Percentiles rank a stretch among this genome's conserved stretches.
phyloP scores from a whole-genome alignment of 768 basidiomycete species.

The Pleurotus pulmonarius region DNA sequence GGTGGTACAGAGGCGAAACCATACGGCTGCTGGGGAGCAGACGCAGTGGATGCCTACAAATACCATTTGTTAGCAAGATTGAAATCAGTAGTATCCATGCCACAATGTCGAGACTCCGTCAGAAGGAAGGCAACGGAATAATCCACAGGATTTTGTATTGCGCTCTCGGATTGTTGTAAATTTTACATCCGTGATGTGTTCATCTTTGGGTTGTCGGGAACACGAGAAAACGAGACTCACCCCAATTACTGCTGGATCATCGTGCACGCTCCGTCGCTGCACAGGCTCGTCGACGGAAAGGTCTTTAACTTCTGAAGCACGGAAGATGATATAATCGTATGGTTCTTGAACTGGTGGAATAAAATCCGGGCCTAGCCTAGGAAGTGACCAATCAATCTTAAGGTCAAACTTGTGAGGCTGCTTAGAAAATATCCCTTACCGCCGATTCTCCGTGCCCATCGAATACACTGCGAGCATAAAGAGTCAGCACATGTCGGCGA shows the following conservation, averaged over 20 bases:
- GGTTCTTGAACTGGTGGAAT: constrained; percentile 82
- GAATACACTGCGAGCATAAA: constrained; percentile 56
- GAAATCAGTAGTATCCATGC: constrained; percentile 3
- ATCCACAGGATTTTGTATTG: constrained; percentile 7
- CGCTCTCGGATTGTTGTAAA: constrained; percentile 8
- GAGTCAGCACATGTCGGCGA: not conserved
- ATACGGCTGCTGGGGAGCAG: constrained; percentile 24
- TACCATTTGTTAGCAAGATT: not conserved
- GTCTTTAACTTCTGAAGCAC: constrained; percentile 86
- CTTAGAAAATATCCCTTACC: constrained; percentile 40
- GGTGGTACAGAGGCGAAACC: constrained; percentile 20
- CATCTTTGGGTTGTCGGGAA: constrained; percentile 7
- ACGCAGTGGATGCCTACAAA: not conserved
- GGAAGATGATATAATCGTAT: constrained; percentile 89
- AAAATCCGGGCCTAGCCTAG: constrained; percentile 69
- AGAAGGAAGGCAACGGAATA: constrained; percentile 48
- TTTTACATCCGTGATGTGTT: constrained; percentile 9
- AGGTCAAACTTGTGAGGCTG: not conserved
- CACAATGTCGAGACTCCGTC: constrained; percentile 14
- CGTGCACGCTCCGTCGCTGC: constrained; percentile 58
- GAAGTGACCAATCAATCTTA: not conserved
- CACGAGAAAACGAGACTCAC: constrained; percentile 37
- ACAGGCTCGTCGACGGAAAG: constrained; percentile 76
- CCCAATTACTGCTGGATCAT: constrained; percentile 82
- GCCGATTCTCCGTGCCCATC: constrained; percentile 84